A percentile compares a stretch with the other conserved stretches of the same genome.
phyloP scores from a whole-genome alignment of 73 alveolate species.

The Paramecium primaurelia region DNA sequence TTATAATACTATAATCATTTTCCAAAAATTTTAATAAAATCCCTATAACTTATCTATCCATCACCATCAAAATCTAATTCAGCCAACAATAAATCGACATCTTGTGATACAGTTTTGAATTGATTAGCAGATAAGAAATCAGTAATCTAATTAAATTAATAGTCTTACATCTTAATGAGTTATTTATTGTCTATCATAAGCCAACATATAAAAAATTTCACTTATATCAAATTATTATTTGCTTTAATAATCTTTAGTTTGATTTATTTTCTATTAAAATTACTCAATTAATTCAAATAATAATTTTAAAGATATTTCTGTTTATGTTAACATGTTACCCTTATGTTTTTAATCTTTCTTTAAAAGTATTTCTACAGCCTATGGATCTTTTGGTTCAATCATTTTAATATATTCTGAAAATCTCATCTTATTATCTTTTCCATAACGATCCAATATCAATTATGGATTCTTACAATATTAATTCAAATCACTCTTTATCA shows the following conservation, averaged over 20 bases:
- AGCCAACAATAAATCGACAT: not conserved
- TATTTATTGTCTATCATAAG: not conserved
- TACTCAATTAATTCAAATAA: not conserved
- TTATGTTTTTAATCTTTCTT: not conserved
- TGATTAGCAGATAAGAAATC: not conserved
- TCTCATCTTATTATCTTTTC: slow-evolving; percentile 18
- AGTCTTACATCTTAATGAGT: not conserved
- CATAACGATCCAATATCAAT: not conserved
- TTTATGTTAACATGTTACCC: not conserved
- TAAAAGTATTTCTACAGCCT: not conserved
- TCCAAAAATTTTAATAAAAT: not conserved
- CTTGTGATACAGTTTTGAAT: not conserved
- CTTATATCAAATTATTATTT: not conserved
- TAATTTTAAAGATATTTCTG: not conserved
- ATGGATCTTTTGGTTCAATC: not conserved
- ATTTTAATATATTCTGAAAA: not conserved
- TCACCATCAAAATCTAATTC: not conserved
- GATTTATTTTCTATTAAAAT: not conserved
- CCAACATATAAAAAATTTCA: not conserved
- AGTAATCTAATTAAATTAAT: not conserved
- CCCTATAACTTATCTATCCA: not conserved
- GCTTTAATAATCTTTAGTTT: not conserved
- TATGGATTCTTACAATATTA: not conserved
- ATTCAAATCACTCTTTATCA: not conserved
- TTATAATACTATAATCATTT: not conserved